Percentiles rank a stretch among this genome's conserved stretches.
phyloP scores from a whole-genome alignment of 2,329 filamentous ascomycete species.

The Aspergillus bombycis region DNA sequence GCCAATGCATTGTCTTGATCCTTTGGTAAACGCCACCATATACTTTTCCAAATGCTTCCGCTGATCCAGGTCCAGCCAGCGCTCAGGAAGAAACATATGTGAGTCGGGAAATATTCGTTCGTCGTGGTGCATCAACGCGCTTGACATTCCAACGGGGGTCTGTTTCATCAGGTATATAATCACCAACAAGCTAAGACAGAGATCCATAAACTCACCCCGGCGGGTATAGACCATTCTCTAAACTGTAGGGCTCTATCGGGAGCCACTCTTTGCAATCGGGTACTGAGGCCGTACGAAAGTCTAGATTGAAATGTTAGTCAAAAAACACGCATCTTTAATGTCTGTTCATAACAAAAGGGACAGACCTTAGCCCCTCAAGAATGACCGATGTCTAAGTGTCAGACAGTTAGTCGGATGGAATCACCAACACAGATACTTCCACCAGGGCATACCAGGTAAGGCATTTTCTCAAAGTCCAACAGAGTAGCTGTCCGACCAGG shows the following conservation, averaged over 20 bases:
- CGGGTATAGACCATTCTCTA: constrained; percentile 35
- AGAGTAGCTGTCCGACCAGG: constrained; percentile 18
- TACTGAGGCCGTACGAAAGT: constrained; percentile 31
- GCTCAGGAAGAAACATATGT: constrained; percentile 39
- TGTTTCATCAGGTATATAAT: constrained; percentile 11
- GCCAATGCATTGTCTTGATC: constrained; percentile 52
- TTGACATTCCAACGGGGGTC: constrained; percentile 44
- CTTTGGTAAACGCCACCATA: constrained; percentile 45
- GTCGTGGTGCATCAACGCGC: constrained; percentile 41
- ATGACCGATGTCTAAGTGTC: constrained; percentile 27
- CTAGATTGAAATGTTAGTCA: not conserved
- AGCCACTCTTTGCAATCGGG: constrained; percentile 33
- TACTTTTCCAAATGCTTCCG: constrained; percentile 40
- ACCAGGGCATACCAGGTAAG: constrained; percentile 28
- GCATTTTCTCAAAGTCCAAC: constrained; percentile 32
- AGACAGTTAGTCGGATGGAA: not conserved
- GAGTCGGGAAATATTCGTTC: constrained; percentile 41
- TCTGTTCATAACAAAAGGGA: not conserved
- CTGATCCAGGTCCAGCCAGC: constrained; percentile 38
- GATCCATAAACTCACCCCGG: constrained; percentile 26
- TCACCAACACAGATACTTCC: not conserved
- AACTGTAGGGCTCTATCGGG: constrained; percentile 32
- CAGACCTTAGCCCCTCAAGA: constrained; percentile 32
- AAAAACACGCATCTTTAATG: not conserved
- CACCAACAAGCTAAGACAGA: not conserved